Percentiles rank a stretch among this genome's conserved stretches.
These are phyloP conservation scores for Hawksworthiomyces lignivorus DNA, from an alignment of 2,329 filamentous ascomycete species.

Conservation along the genomic window DNA sequence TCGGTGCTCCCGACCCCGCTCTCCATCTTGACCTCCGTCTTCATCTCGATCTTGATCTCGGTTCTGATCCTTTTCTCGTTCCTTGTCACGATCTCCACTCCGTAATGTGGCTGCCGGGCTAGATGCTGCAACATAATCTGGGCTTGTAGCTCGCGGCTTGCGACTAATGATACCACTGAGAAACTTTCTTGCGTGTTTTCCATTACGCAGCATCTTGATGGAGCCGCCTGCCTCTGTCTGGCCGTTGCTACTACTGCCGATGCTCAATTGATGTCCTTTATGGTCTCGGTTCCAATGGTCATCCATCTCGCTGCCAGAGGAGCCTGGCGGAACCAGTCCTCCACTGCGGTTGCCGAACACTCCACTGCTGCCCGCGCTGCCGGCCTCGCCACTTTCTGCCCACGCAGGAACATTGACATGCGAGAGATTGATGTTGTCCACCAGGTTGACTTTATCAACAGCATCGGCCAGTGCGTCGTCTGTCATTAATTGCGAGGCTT, in stretches of 20 bases:
- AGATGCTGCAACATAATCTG: conserved; percentile 16
- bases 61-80: conserved; percentile 8
- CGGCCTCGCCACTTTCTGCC: conserved; percentile 10
- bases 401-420: conserved; percentile 22
- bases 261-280: conserved; percentile 16
- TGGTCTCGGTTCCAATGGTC: conserved; percentile 19
- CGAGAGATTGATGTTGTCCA: conserved; percentile 29
- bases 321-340: conserved; percentile 31
- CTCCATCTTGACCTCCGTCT: neutral
- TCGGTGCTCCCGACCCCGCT: conserved; percentile 15
- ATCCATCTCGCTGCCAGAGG: conserved; percentile 43
- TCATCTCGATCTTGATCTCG: conserved; percentile 1
- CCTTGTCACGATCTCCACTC: neutral
- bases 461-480: conserved; percentile 35
- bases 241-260: conserved; percentile 18
- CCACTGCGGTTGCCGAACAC: neutral
- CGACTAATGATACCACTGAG: conserved; percentile 33
- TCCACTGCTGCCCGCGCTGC: neutral
- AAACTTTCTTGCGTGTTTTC: conserved; percentile 33
- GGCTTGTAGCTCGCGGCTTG: conserved; percentile 21
- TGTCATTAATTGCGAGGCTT: conserved; percentile 14
- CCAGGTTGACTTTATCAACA: conserved; percentile 35
- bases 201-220: conserved; percentile 28
- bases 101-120: neutral
- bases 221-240: conserved; percentile 26